Evolutionary conservation across 2,329 filamentous ascomycete species (phyloP).

Genomic region (Cladophialophora chaetospira): DNA sequence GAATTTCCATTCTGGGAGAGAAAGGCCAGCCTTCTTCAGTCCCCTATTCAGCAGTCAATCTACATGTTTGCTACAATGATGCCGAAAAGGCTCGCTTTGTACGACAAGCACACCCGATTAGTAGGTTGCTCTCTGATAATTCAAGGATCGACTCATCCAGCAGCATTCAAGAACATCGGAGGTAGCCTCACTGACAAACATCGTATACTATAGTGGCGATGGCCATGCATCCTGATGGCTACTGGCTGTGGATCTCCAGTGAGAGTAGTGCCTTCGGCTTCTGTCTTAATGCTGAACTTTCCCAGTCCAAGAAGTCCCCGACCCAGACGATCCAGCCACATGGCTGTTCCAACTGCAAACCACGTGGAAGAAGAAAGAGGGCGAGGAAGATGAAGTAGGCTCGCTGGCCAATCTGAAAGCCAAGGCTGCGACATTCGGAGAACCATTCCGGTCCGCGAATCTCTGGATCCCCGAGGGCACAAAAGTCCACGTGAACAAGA

Average conservation of each 20-base stretch:
- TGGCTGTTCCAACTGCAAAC: conserved; percentile 38
- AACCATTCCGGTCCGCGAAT: conserved; percentile 34
- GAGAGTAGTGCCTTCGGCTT: conserved; percentile 1
- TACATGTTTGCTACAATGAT: conserved; percentile 33
- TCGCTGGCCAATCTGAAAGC: conserved; percentile 32
- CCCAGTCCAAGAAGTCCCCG: conserved; percentile 34
- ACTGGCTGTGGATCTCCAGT: conserved; percentile 27
- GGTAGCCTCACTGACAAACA: neutral
- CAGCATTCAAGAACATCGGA: neutral
- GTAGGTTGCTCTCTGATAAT: neutral
- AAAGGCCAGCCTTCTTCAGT: conserved; percentile 26
- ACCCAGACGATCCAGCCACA: conserved; percentile 34
- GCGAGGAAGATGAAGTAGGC: conserved; percentile 23
- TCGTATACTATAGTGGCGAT: conserved; percentile 12
- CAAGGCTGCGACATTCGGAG: conserved; percentile 29
- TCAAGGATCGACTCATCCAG: neutral
- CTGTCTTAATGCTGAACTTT: conserved; percentile 5
- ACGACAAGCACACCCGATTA: conserved; percentile 30
- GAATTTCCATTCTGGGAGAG: conserved; percentile 26
- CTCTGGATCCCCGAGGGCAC: conserved; percentile 35
- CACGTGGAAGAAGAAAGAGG: conserved; percentile 30
- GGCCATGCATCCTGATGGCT: conserved; percentile 26
- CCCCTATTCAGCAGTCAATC: conserved; percentile 32
- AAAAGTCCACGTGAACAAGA: conserved; percentile 29
- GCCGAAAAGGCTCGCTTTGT: conserved; percentile 33